Conservation (phyloP, 2,329 filamentous ascomycete genomes). For the Pleomassaria siparia region DNA sequence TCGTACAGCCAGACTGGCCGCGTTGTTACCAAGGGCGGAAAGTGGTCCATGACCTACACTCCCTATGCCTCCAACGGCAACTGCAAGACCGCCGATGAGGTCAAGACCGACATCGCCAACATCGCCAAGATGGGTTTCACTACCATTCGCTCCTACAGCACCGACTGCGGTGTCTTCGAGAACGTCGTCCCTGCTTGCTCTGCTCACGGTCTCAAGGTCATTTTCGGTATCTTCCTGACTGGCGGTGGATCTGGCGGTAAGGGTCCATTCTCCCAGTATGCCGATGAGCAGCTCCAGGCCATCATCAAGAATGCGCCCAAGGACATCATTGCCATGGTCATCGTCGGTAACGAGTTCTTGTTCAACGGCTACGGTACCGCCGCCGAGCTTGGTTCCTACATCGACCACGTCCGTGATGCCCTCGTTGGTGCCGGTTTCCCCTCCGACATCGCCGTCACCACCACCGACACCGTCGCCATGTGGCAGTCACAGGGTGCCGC, state of each 20-base stretch:
- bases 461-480: slow-evolving; percentile 80
- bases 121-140: slow-evolving; percentile 58
- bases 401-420: slow-evolving; percentile 64
- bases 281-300: slow-evolving; percentile 71
- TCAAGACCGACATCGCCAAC: slow-evolving; percentile 44
- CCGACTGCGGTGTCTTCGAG: slow-evolving; percentile 81
- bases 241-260: slow-evolving; percentile 51
- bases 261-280: slow-evolving; percentile 50
- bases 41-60: slow-evolving; percentile 54
- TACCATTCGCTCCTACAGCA: slow-evolving; percentile 80
- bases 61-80: slow-evolving; percentile 47
- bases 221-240: slow-evolving; percentile 86
- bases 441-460: slow-evolving; percentile 67
- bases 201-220: slow-evolving; percentile 71
- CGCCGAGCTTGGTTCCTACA: slow-evolving; percentile 67
- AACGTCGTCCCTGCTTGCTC: slow-evolving; percentile 71
- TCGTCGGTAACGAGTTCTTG: slow-evolving; percentile 89
- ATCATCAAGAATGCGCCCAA: slow-evolving; percentile 71
- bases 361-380: slow-evolving; percentile 71
- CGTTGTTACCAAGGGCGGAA: slow-evolving; percentile 46
- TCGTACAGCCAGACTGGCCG: slow-evolving; percentile 25
- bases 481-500: slow-evolving; percentile 64
- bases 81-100: slow-evolving; percentile 46
- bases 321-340: slow-evolving; percentile 74
- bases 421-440: slow-evolving; percentile 68